Evolutionary conservation across 140 eudicot species (phyloP), one percentile per base, ranked within the genome.

Genomic region (Stevia rebaudiana): DNA sequence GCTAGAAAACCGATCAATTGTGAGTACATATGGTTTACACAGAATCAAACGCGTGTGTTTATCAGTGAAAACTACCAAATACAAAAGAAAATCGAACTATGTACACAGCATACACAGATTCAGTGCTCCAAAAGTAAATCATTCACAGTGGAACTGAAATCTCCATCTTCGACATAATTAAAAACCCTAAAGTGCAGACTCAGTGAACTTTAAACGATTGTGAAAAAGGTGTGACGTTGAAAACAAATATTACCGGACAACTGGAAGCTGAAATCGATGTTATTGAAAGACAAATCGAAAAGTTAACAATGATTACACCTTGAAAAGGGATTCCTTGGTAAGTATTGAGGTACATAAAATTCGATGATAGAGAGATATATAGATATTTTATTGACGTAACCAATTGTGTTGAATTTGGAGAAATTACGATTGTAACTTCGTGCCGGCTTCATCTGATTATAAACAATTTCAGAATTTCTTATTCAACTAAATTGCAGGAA

Each of bases 261-360:
- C 28, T 46, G 33, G 48, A 64, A 44, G 4, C 46, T 64, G 33
- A 64, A 64, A 44, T 64, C 41, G 68, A 46, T 64, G 70, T 24
- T 44, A 42, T 63, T 30, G 56, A 63, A 43, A 43, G 18, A n/a
- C 58, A 63, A 63, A 28, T 17, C 3, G 17, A 30, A 46, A 46
- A 11, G 58, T 64, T 16, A 12, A 12, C n/a, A 10, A 64, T 44
- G 43, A 44, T 64, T 25, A 12, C 18, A 16, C 23, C 25, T 41
- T 13, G 16, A 44, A 63, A 63, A 46, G 25, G 43, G 57, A 0
- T 42, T 28, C 3, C 4, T 28, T 28, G 33, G 2, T 28, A 1
- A 4, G 4, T 28, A 2, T 28, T 1, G 11, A 47, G n/a, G n/a
- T n/a, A n/a, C 31, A 33, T 57, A 57, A 51, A 22, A 23, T 19